These are phyloP conservation scores for Cytospora piceicola DNA, from an alignment of 2,329 filamentous ascomycete species.

Conservation along the genomic window DNA sequence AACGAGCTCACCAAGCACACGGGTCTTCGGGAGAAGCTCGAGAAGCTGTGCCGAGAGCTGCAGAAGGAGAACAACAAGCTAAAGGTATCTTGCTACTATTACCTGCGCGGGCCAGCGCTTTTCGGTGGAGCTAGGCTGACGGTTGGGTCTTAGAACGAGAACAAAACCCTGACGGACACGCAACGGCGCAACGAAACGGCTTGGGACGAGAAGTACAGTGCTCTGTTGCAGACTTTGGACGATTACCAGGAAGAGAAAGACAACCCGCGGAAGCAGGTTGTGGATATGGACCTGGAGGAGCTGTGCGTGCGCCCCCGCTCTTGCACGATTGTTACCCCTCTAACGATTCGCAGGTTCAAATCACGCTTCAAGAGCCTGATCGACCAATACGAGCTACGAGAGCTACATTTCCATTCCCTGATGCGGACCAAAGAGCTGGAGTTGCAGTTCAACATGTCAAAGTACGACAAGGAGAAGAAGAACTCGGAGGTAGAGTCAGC, in stretches of 20 bases:
- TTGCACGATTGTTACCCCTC: constrained; percentile 8
- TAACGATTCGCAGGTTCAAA: constrained; percentile 66
- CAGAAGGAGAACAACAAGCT: constrained; percentile 98
- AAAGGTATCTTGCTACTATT: constrained; percentile 65
- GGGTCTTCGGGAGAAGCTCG: constrained; percentile 91
- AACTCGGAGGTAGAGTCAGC: constrained; percentile 79
- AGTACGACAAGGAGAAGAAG: constrained; percentile 89
- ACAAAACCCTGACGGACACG: constrained; percentile 85
- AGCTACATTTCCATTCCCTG: constrained; percentile 89
- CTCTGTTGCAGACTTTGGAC: constrained; percentile 81
- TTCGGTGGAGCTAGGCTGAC: constrained; percentile 5
- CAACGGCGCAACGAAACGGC: constrained; percentile 82
- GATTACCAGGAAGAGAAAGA: constrained; percentile 87
- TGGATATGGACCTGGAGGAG: constrained; percentile 88
- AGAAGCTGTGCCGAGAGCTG: constrained; percentile 92
- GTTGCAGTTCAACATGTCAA: constrained; percentile 87
- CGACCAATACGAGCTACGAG: constrained; percentile 94
- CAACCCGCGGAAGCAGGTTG: constrained; percentile 76
- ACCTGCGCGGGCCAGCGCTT: not conserved
- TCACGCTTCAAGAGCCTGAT: constrained; percentile 91
- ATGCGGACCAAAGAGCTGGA: constrained; percentile 95
- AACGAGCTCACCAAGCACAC: constrained; percentile 89
- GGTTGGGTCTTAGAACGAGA: constrained; percentile 69
- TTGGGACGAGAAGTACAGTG: constrained; percentile 83
- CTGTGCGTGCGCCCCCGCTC: constrained; percentile 60